phyloP scores from a whole-genome alignment of 768 basidiomycete species.

The Tremella fuciformis region DNA sequence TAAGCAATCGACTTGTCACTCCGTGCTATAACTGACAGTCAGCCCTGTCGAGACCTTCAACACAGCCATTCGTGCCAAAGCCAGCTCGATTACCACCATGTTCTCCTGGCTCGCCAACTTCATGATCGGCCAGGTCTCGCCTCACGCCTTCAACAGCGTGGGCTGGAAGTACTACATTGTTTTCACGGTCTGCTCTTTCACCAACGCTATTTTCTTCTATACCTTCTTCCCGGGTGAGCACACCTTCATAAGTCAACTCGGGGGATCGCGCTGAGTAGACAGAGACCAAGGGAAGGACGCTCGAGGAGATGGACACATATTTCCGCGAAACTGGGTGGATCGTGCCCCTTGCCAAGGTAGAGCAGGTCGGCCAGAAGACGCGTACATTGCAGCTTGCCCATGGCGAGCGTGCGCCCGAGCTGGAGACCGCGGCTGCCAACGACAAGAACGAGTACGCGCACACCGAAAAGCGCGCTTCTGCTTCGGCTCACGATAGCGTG shows the following conservation, averaged over 20 bases:
- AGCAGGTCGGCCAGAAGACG: conserved; percentile 7
- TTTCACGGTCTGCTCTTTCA: conserved; percentile 39
- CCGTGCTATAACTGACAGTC: neutral
- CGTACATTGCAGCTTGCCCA: conserved; percentile 28
- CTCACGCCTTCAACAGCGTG: conserved; percentile 37
- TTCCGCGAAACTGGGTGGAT: conserved; percentile 30
- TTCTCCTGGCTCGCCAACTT: conserved; percentile 45
- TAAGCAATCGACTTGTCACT: conserved; percentile 19
- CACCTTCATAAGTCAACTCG: too few species aligned
- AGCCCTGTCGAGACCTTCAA: conserved; percentile 73
- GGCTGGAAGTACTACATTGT: conserved; percentile 50
- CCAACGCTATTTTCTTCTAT: conserved; percentile 47
- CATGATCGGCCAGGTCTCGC: conserved; percentile 46
- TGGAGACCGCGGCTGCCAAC: too few species aligned
- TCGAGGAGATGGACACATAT: conserved; percentile 43
- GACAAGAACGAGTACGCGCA: too few species aligned
- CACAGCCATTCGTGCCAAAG: conserved; percentile 77
- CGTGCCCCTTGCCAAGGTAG: conserved; percentile 29
- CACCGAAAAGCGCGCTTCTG: too few species aligned
- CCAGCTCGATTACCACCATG: conserved; percentile 63
- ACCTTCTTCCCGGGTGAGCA: conserved; percentile 32
- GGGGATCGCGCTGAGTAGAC: too few species aligned
- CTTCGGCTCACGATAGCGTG: too few species aligned
- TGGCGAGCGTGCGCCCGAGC: conserved; percentile 6
- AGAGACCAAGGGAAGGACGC: conserved; percentile 40